Base-by-base conservation (phyloP, 805 yeast genomes). In the Lipomyces anomalus region DNA sequence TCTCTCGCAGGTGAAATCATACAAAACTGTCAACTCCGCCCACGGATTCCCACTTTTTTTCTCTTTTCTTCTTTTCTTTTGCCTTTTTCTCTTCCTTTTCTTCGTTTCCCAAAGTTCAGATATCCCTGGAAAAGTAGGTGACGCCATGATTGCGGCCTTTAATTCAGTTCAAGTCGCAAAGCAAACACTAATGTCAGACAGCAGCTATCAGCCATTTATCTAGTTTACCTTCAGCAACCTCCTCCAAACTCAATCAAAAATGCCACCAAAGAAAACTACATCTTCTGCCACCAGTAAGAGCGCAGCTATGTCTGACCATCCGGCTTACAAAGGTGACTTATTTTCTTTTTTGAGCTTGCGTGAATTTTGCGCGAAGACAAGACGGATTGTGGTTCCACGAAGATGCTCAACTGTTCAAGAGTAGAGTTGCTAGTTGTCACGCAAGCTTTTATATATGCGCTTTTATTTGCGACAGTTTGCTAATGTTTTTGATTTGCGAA, bases 281-380 rank as follows among this genome's bases (percentile, higher is more conserved):
- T 23, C 51, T 20, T 47, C 50, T 18, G 35, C 55, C 37, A 9
- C 57, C 22, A 59, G 56, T 56, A 59, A 58, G 57, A 50, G 56
- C 30, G 55, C 54, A 22, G 52, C 61, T 20, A 36, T 51, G 37
- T 37, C 51, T 34, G 57, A 52, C 41, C 67, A 63, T 35, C 66
- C 66, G 38, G 58, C 68, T 22, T 67, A 67, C 59, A 67, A 66
- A 55, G 68, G 67, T 63, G 60, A 48, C 66, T 59, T 24, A 26
- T 17, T 36, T 38, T 11, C 35, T 38, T 50, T 13, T 20, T 7
- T 7, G 7, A 11, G 9, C 11, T 24, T 7, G 7, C 21, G 46
- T 32, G 26, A 39, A 21, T 23, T 26, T 40, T n/a, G n/a, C n/a
- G n/a, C n/a, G n/a, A n/a, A 28, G 16, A 28, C 13, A 28, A 13